Percentiles rank a stretch among this genome's conserved stretches.
Evolutionary conservation across 768 basidiomycete species (phyloP).

Genomic region (Tylopilus intermedius): DNA sequence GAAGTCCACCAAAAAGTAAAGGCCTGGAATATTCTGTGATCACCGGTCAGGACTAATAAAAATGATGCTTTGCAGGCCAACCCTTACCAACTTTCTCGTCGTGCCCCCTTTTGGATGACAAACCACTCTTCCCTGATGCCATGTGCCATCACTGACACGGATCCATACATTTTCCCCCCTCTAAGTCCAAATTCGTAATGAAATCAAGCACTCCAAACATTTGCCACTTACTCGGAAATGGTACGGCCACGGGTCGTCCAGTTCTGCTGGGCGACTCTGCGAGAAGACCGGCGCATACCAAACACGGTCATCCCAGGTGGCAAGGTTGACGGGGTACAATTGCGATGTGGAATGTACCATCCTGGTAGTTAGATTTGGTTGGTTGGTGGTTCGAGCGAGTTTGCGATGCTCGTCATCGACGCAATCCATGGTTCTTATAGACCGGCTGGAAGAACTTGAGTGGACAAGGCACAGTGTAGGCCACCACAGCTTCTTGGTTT

Average conservation of each 20-base stretch:
- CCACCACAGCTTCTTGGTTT: slow-evolving; percentile 11
- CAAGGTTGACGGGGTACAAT: slow-evolving; percentile 21
- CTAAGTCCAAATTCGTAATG: slow-evolving; percentile 24
- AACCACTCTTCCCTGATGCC: slow-evolving; percentile 47
- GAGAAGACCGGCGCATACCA: slow-evolving; percentile 16
- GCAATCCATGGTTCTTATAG: slow-evolving; percentile 12
- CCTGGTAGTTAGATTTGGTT: too few relatives aligned
- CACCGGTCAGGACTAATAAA: background rate
- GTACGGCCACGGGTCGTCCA: slow-evolving; percentile 51
- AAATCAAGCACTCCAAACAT: background rate
- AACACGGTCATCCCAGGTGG: slow-evolving; percentile 23
- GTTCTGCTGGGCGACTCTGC: slow-evolving; percentile 33
- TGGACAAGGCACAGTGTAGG: slow-evolving; percentile 11
- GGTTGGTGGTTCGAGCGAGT: background rate
- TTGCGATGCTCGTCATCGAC: background rate
- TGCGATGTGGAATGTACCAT: background rate
- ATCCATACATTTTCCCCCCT: slow-evolving; percentile 50
- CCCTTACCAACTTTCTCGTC: slow-evolving; percentile 41
- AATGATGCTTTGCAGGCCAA: too few relatives aligned
- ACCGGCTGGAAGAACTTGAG: background rate
- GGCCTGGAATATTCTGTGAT: slow-evolving; percentile 38
- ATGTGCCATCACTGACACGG: slow-evolving; percentile 44
- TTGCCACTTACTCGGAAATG: slow-evolving; percentile 38
- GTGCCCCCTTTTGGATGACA: slow-evolving; percentile 40
- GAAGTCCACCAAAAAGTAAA: slow-evolving; percentile 47